Base-by-base conservation (phyloP, 305 asterid genomes). In the Ruellia speciosa region DNA sequence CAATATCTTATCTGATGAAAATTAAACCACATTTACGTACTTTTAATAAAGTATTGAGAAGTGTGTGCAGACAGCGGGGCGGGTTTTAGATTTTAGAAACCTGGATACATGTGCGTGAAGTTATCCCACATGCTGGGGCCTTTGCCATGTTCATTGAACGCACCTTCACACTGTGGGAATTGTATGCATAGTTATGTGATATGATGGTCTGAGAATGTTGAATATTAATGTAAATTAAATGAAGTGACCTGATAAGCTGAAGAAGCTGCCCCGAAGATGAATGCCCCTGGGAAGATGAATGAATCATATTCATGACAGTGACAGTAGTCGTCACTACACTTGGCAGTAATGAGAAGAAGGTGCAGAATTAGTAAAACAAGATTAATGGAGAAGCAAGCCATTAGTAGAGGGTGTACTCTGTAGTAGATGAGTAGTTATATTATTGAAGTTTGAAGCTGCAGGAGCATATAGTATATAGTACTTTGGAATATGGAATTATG, bases 41-140 rank as follows among this genome's bases (percentile, higher is more conserved):
- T 24, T 24, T 24, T 24, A 24, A n/a, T n/a, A n/a, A n/a, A n/a
- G n/a, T n/a, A n/a, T n/a, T n/a, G n/a, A n/a, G n/a, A n/a, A n/a
- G n/a, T n/a, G n/a, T n/a, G n/a, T n/a, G n/a, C n/a, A n/a, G n/a
- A 18, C 8, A 35, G 37, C 8, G 45, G 20, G 49, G 12, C 3
- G 20, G 12, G 35, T 65, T 0, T 5, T 48, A 46, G 58, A 18
- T 31, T 45, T 18, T 37, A 24, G 16, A 50, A 56, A 79, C 83
- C 83, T 62, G 89, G 86, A 64, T 74, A 58, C 28, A 55, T 49
- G 62, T 79, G 86, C 1, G 86, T 77, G 69, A 72, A 82, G 54
- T 72, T 58, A 73, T 82, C 90, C 90, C 90, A 82, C 56, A 68
- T n/a, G 58, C 81, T 72, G 56, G 24, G 54, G 9, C 90, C 90